These are phyloP conservation scores for Cyamopsis tetragonoloba DNA, from an alignment of 306 rosid species.

Conservation along the genomic window DNA sequence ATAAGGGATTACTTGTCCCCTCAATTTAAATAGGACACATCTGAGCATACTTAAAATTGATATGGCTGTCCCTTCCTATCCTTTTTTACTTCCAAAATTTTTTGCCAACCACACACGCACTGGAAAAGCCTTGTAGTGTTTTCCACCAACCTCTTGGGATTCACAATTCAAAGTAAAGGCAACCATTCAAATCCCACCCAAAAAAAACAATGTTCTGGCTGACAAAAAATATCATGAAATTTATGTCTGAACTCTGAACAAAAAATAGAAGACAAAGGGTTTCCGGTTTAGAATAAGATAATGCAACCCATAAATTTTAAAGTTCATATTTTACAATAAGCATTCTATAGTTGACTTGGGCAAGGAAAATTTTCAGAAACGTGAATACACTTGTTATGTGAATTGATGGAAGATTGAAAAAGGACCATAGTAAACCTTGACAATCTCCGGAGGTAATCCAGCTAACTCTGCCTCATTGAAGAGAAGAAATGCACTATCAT, in stretches of 20 bases:
- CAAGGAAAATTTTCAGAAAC: constrained; percentile 3
- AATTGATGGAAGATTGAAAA: not conserved
- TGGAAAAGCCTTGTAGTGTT: not conserved
- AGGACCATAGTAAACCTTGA: constrained; percentile 54
- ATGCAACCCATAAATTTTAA: constrained; percentile 18
- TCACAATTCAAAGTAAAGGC: constrained; percentile 15
- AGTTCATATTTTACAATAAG: not conserved
- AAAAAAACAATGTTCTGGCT: not conserved
- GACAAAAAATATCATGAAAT: not conserved
- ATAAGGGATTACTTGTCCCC: not conserved
- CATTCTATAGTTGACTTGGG: constrained; percentile 15
- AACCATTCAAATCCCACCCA: constrained; percentile 13
- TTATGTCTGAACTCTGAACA: not conserved
- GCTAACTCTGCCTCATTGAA: constrained; percentile 64
- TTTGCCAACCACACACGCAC: not conserved
- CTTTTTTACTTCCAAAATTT: constrained; percentile 4
- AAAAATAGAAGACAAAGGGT: not conserved
- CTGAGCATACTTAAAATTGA: not conserved
- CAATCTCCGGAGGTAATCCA: constrained; percentile 76
- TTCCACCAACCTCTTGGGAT: not conserved
- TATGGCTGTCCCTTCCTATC: not conserved
- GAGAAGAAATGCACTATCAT: constrained; percentile 55
- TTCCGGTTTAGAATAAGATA: constrained; percentile 8
- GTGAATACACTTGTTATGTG: constrained; percentile 11
- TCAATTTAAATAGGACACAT: not conserved